These are phyloP conservation scores for Chernovozyma aurita DNA, from an alignment of 1,139 yeast genomes.

Conservation along the genomic window DNA sequence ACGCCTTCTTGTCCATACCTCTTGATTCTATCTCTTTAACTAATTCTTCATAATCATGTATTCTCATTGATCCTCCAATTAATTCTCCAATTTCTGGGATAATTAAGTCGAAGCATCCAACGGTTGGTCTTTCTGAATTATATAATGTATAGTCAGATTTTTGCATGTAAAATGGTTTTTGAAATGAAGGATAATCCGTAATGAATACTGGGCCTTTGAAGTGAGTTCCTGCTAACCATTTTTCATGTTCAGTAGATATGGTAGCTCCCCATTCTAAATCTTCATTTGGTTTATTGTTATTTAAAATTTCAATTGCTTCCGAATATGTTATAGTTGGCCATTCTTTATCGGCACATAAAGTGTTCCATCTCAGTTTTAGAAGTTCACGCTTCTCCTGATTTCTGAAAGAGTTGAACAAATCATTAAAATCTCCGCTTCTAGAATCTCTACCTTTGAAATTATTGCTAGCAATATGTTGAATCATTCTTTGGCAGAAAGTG, in stretches of 20 bases:
- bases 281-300: constrained; percentile 34
- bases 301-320: constrained; percentile 56
- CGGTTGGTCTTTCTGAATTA: constrained; percentile 49
- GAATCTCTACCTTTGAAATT: constrained; percentile 24
- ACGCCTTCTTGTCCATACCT: constrained; percentile 51
- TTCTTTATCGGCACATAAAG: constrained; percentile 20
- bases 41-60: constrained; percentile 53
- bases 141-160: constrained; percentile 25
- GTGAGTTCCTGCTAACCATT: constrained; percentile 72
- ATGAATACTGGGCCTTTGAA: constrained; percentile 80
- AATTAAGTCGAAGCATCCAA: constrained; percentile 83
- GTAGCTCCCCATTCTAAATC: constrained; percentile 62
- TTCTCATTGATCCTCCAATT: constrained; percentile 94
- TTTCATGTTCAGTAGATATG: constrained; percentile 83
- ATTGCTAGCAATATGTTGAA: constrained; percentile 53
- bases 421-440: constrained; percentile 26
- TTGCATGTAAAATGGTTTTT: constrained; percentile 91
- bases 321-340: constrained; percentile 78
- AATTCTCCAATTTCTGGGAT: constrained; percentile 94
- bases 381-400: constrained; percentile 24
- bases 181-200: constrained; percentile 74
- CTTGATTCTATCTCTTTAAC: constrained; percentile 45
- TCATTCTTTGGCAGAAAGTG: constrained; percentile 63
- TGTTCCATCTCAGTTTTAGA: constrained; percentile 30
- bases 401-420: constrained; percentile 40